Evolutionary conservation across 768 basidiomycete species (phyloP), one percentile per base, ranked within the genome.

Genomic region (Lactifluus volemus): DNA sequence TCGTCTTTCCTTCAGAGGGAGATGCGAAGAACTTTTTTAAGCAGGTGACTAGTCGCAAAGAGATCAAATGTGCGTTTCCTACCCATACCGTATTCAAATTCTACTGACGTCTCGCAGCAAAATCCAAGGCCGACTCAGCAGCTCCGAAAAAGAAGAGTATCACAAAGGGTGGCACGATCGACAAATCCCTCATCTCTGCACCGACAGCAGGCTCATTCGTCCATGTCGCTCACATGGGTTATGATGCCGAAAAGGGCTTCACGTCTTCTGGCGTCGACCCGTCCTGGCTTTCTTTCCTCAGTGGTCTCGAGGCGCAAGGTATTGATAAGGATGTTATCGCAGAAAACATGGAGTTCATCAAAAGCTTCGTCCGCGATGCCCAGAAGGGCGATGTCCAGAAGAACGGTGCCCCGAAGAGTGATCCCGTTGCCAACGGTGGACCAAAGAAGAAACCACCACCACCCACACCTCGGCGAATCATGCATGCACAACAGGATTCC

Each of bases 211-310:
- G 85, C 14, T 87, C 87, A 8, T 98, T 98, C 76, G 80, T 83
- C 59, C 95, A 98, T 69, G 80, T 97, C 48, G 92, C 89, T 0
- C 95, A 98, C 70, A 96, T 99, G 89, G 95, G 94, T 12, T 97
- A 88, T 71, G 90, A 97, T 68, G 71, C 81, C 0, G 85, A 96
- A 65, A 82, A 84, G 29, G 96, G 96, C 2, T 98, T 92, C 72
- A 87, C 85, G 0, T 89, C 88, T 0, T 80, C 78, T 15, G 90
- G 90, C 55, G 89, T 99, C 5, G 96, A 99, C 72, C 84, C 90
- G 1, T 90, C 88, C 5, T 98, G 96, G 96, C 77, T 83, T 49
- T 76, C 83, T 1, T 73, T 98, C 59, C 77, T 98, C 3, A 78
- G 75, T 8, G 77, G 82, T 60, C 78, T 98, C 5, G 81, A 85